Base-by-base conservation (phyloP, 371 early-diverging fungal genomes). In the Chytridiales sp. region DNA sequence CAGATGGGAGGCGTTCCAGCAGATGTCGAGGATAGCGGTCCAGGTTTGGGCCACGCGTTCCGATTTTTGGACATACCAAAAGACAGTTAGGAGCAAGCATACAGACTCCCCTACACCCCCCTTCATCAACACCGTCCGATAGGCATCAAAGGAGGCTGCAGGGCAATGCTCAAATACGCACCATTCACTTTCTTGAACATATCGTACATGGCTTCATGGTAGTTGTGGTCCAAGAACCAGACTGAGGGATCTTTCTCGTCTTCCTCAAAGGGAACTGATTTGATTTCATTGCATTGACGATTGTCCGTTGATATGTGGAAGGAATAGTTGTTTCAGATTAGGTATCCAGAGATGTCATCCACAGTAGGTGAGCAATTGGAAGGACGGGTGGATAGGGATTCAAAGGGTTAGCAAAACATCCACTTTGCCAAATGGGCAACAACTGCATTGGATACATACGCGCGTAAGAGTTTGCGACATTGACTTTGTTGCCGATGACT, bases 121-220 rank as follows among this genome's bases (percentile, higher is more conserved):
- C n/a, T n/a, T n/a, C n/a, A n/a, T n/a, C n/a, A n/a, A n/a, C 21
- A 13, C 39, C n/a, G 39, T n/a, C 39, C 39, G 47, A 13, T 47
- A 15, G 22, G 22, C 13, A 21, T 15, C 32, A n/a, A n/a, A n/a
- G 9, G 13, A 36, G 27, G 42, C 26, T 8, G 54, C 8, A 8
- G 9, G 17, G 34, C 31, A 47, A 29, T 26, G 6, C 38, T 38
- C 2, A 19, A 47, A 17, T 21, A 49, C 67, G 62, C 82, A 91
- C 94, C 94, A 75, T 98, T 98, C 30, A 99, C 98, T 82, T 99
- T 99, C 71, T 93, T 94, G 77, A 96, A 99, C 93, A 99, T 95
- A 62, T 95, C 97, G 63, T 92, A 94, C 99, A 99, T 99, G 15
- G 91, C 91, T 73, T 98, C 95, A 47, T 95, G 91, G 74, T 98